Evolutionary conservation across 1,284 basidiomycete species (phyloP).

Genomic region (Ceratobasidium sp.): DNA sequence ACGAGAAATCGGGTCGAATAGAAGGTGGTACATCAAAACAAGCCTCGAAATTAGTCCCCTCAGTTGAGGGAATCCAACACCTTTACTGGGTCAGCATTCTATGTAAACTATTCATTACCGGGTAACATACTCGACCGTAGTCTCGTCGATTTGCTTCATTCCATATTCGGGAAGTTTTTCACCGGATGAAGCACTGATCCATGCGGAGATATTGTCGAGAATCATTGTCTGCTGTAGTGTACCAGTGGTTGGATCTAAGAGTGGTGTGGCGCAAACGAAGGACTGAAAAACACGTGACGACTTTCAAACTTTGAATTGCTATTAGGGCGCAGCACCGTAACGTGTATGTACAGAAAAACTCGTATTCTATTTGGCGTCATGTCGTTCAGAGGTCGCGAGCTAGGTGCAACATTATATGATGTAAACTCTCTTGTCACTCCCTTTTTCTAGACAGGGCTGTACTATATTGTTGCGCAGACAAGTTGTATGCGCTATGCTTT

Average conservation of each 20-base stretch:
- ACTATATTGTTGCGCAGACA: too few relatives aligned
- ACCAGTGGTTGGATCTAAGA: neutral
- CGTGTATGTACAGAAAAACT: too few relatives aligned
- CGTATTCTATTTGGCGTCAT: too few relatives aligned
- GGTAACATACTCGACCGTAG: slow-evolving; percentile 24
- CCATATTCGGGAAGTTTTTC: slow-evolving; percentile 9
- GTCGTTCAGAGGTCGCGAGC: too few relatives aligned
- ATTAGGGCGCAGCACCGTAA: too few relatives aligned
- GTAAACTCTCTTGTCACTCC: too few relatives aligned
- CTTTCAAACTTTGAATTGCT: too few relatives aligned
- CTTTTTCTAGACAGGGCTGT: too few relatives aligned
- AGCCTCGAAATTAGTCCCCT: slow-evolving; percentile 31
- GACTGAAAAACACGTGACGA: too few relatives aligned
- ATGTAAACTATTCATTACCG: neutral
- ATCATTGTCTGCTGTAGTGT: slow-evolving; percentile 2
- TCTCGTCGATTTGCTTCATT: slow-evolving; percentile 4
- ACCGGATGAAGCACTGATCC: neutral
- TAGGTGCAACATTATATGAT: too few relatives aligned
- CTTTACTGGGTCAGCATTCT: neutral
- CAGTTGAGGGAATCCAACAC: slow-evolving; percentile 33
- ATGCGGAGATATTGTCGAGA: slow-evolving; percentile 1
- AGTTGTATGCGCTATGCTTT: too few relatives aligned
- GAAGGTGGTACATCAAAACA: neutral
- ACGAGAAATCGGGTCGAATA: neutral
- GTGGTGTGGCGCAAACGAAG: too few relatives aligned